Base-by-base conservation (phyloP, 78 protist genomes). In the Emiliania huxleyi region DNA sequence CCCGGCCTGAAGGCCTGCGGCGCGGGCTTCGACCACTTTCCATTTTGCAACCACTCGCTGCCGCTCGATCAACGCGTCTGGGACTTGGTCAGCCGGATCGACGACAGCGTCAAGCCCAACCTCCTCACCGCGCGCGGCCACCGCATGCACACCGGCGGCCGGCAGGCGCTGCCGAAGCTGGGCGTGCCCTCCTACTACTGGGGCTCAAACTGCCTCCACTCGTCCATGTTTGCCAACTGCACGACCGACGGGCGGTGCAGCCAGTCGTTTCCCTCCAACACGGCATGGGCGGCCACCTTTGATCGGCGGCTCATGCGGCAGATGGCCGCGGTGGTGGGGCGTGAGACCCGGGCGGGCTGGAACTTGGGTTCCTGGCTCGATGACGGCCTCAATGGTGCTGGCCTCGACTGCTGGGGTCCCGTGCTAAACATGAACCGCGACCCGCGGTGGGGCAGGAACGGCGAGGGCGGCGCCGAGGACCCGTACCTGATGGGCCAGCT, bases 161-260 rank as follows among this genome's bases (percentile, higher is more conserved):
- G 84, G 21, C n/a, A n/a, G n/a, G n/a, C n/a, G n/a, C n/a, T n/a
- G n/a, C 35, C 79, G 75, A 2, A 87, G 8, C 38, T 91, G 26
- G 85, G 93, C 69, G 12, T 89, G 21, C 91, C 91, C 33, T 75
- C 45, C 12, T 89, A 91, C 25, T 83, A 91, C 44, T 91, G 93
- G 93, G 93, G 93, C n/a, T 83, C 87, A 35, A 91, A 91, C 48
- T 91, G 93, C 84, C 1, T 91, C 43, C 93, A 91, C 84, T 83
- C 87, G 1, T 83, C 69, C 29, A 83, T 69, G 62, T 56, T n/a
- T n/a, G 25, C 85, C 26, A 12, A 48, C 19, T 91, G 93, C 42
- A 84, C 69, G 12, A 1, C 62, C 62, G 69, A 91, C 84, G 69
- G 69, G 8, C 62, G 91, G 71, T 87, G 88, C 40, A 83, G 69